Evolutionary conservation across 495 filamentous ascomycete species (phyloP).

Genomic region (Aspergillus ellipticus): DNA sequence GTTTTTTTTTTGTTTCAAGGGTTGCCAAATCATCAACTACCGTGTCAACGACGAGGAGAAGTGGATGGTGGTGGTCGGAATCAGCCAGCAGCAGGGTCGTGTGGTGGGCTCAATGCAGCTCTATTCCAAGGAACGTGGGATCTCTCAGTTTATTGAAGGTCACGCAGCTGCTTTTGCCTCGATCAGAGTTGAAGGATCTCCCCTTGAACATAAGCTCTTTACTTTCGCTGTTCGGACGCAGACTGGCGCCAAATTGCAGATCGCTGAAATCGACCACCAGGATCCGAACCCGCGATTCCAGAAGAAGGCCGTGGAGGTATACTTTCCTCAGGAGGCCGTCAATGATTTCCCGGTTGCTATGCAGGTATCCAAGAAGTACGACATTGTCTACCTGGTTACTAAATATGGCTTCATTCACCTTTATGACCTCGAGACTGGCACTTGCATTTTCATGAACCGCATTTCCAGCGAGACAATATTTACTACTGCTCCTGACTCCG

Average conservation of each 20-base stretch:
- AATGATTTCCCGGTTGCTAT: constrained; percentile 99
- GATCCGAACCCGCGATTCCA: constrained; percentile 78
- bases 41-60: constrained; percentile 91
- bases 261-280: constrained; percentile 95
- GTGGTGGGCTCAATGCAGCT: constrained; percentile 96
- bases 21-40: constrained; percentile 99
- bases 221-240: constrained; percentile 89
- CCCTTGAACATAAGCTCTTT: constrained; percentile 90
- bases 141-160: constrained; percentile 97
- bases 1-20: constrained; percentile 41
- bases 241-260: constrained; percentile 90
- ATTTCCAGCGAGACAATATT: constrained; percentile 99
- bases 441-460: constrained; percentile 99
- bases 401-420: constrained; percentile 99
- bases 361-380: constrained; percentile 94
- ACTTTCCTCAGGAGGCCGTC: constrained; percentile 90
- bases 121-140: constrained; percentile 90
- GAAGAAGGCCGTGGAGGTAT: constrained; percentile 96
- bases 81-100: constrained; percentile 85
- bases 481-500: constrained; percentile 79
- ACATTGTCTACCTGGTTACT: constrained; percentile 92
- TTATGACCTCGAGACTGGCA: constrained; percentile 93
- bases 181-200: constrained; percentile 79
- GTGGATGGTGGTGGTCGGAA: constrained; percentile 98
- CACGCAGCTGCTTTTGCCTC: constrained; percentile 95